Conservation (phyloP, 139 green algal genomes). For the Microglena sp. region DNA sequence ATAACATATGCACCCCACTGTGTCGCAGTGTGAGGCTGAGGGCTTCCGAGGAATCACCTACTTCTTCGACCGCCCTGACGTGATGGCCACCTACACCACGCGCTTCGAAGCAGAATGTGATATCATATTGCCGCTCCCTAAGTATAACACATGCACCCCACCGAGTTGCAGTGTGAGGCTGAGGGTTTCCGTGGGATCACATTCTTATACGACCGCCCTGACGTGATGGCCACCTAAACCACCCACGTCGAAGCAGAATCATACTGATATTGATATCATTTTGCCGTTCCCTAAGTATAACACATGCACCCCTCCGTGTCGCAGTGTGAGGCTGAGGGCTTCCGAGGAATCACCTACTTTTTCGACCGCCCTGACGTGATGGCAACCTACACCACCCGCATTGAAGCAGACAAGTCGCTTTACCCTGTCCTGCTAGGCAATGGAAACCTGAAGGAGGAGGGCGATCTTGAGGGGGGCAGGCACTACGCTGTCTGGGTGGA, state of each 20-base stretch:
- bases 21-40: conserved; percentile 94
- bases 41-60: conserved; percentile 97
- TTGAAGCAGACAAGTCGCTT: conserved; percentile 76
- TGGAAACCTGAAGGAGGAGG: conserved; percentile 86
- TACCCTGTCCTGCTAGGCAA: conserved; percentile 97
- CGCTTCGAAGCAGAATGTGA: too few relatives aligned
- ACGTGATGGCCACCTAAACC: conserved; percentile 31
- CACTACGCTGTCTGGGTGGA: conserved; percentile 80
- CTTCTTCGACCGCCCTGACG: conserved; percentile 85
- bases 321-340: conserved; percentile 98
- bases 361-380: conserved; percentile 80
- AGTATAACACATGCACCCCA: background rate
- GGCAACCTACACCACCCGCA: conserved; percentile 77
- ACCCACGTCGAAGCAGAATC: too few relatives aligned
- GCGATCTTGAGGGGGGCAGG: too few relatives aligned
- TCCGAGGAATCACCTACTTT: conserved; percentile 97
- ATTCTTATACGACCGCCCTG: conserved; percentile 87
- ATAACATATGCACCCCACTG: background rate
- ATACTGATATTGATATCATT: too few relatives aligned
- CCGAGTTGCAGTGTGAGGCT: conserved; percentile 84
- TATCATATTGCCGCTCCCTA: too few relatives aligned
- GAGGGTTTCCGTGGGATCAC: conserved; percentile 97
- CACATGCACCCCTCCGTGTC: background rate
- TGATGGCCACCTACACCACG: too few relatives aligned
- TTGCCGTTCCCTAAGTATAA: too few relatives aligned